phyloP scores from a whole-genome alignment of 2,329 filamentous ascomycete species.

The Calonectria hongkongensis region DNA sequence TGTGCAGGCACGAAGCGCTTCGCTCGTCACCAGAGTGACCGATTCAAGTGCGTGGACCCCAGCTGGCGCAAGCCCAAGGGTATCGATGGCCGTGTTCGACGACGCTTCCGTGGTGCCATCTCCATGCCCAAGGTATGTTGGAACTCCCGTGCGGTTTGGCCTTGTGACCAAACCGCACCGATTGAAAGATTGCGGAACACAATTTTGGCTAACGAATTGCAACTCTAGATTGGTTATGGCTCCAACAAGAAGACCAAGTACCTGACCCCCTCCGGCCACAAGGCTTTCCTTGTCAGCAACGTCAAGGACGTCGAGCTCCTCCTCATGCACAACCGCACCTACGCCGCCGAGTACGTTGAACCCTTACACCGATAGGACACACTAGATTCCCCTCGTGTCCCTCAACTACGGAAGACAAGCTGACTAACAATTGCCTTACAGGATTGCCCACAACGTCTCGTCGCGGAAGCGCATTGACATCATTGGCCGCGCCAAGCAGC shows the following conservation, averaged over 20 bases:
- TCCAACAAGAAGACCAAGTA: constrained; percentile 99
- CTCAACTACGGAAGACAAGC: background rate
- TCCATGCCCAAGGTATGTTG: constrained; percentile 97
- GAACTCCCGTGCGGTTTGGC: constrained; percentile 14
- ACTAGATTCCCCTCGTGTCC: background rate
- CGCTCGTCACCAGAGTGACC: constrained; percentile 97
- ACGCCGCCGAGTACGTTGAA: constrained; percentile 93
- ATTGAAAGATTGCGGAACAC: constrained; percentile 39
- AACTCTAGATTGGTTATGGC: constrained; percentile 92
- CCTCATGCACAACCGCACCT: constrained; percentile 99
- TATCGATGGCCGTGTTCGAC: constrained; percentile 98
- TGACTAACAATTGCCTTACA: constrained; percentile 63
- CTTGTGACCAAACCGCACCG: background rate
- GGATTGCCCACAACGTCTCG: constrained; percentile 98
- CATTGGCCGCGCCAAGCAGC: constrained; percentile 96
- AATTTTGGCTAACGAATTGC: constrained; percentile 32
- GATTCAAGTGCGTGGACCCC: constrained; percentile 92
- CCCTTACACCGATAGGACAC: background rate
- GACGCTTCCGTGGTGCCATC: constrained; percentile 97
- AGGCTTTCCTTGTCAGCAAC: constrained; percentile 99
- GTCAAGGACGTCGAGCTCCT: constrained; percentile 95
- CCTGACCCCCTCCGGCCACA: constrained; percentile 99
- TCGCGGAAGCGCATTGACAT: constrained; percentile 99
- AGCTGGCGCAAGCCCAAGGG: constrained; percentile 99
- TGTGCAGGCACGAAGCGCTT: constrained; percentile 91